Evolutionary conservation across 1,284 basidiomycete genomes (phyloP).

Genomic region (Microbotryomycetes sp.): DNA sequence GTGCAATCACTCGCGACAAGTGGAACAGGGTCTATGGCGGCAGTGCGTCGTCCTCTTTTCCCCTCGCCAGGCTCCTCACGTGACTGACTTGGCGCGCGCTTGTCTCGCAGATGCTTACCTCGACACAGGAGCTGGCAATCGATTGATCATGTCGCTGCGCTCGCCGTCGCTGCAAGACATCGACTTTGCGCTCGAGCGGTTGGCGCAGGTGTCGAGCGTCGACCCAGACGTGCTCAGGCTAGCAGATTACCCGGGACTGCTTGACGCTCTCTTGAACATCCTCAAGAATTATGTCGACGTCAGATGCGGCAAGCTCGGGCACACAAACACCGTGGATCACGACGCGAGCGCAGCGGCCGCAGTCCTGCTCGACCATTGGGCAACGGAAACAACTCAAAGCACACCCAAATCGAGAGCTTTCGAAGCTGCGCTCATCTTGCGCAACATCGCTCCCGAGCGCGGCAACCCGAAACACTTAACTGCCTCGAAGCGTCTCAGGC

Average conservation of each 20-base stretch:
- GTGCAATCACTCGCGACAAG: constrained; percentile 1
- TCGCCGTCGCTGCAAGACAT: constrained; percentile 68
- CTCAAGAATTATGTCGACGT: constrained; percentile 47
- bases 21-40: constrained; percentile 10
- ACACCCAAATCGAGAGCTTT: constrained; percentile 15
- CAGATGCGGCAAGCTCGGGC: constrained; percentile 34
- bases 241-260: constrained; percentile 59
- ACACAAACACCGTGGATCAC: constrained; percentile 47
- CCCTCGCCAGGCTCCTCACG: background rate
- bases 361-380: constrained; percentile 1
- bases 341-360: background rate
- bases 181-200: constrained; percentile 69
- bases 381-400: background rate
- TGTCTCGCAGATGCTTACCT: constrained; percentile 17
- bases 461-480: constrained; percentile 57
- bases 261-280: constrained; percentile 71
- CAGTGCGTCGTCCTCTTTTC: background rate
- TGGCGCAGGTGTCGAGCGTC: constrained; percentile 58
- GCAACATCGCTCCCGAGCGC: constrained; percentile 63
- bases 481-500: constrained; percentile 39
- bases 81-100: background rate
- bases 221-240: constrained; percentile 62
- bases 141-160: constrained; percentile 69
- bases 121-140: constrained; percentile 53
- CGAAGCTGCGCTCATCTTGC: constrained; percentile 65